phyloP scores from a whole-genome alignment of 225 moss, liverwort and hornwort genomes.

The Sphagnum contortum region DNA sequence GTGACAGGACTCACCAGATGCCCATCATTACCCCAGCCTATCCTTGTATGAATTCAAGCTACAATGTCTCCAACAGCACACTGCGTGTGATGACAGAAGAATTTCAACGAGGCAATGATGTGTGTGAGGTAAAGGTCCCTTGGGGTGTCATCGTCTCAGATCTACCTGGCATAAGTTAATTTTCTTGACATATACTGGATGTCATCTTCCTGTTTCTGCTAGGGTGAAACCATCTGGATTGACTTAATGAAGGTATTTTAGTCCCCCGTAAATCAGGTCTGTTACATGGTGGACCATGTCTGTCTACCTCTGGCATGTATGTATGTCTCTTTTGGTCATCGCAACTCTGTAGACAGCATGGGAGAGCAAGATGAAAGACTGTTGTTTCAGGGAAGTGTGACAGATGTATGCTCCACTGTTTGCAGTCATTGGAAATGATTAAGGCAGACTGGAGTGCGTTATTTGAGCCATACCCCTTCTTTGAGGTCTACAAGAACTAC shows the following conservation, averaged over 20 bases:
- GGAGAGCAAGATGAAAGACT: too few species aligned
- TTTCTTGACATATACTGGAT: too few species aligned
- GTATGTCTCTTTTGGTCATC: too few species aligned
- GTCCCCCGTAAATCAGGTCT: too few species aligned
- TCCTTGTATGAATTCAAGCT: conserved; percentile 97
- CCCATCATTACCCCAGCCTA: conserved; percentile 98
- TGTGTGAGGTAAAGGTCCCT: conserved; percentile 54
- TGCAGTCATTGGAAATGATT: conserved; percentile 50
- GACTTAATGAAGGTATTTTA: too few species aligned
- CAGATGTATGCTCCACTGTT: background rate
- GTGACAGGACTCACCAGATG: conserved; percentile 89
- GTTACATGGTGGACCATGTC: too few species aligned
- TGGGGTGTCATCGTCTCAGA: background rate
- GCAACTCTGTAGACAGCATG: too few species aligned
- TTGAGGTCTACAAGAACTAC: conserved; percentile 95
- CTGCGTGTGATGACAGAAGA: conserved; percentile 98
- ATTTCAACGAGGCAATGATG: conserved; percentile 74
- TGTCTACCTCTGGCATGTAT: too few species aligned
- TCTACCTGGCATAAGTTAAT: too few species aligned
- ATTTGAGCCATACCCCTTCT: conserved; percentile 83
- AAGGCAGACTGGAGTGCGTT: conserved; percentile 63
- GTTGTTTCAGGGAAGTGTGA: too few species aligned
- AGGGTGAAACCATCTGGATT: too few species aligned
- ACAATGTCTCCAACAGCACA: conserved; percentile 90
- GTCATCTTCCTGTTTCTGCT: too few species aligned